Evolutionary conservation across 169 alveolate genomes (phyloP), one percentile per base, ranked within the genome.

Genomic region (Perkinsus olseni): DNA sequence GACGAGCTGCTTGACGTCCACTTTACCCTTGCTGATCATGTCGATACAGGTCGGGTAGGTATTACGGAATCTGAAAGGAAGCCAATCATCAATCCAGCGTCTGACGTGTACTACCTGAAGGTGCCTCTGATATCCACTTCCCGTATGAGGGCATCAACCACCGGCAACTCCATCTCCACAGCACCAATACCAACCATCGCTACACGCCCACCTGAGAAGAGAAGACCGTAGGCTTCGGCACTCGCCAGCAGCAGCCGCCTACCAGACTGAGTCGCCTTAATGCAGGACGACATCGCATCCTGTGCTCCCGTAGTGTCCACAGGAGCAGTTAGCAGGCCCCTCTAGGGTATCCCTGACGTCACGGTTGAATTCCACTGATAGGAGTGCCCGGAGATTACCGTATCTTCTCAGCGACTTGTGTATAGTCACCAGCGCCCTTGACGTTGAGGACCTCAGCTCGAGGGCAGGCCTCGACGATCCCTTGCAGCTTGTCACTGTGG

Each of bases 131-230:
- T 6, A 38, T 90, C 92, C 0, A 90, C 92, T 39, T 90, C 62
- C 24, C 92, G 45, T 21, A 90, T 13, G 11, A n/a, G 4, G 1
- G 92, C 48, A 28, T 90, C 92, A 38, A 90, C 17, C 1, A 90
- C 37, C 13, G 92, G 92, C 10, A 90, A 11, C 62, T 90, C 31
- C 92, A 38, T 21, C 51, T 21, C 34, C 0, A 21, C 37, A 21
- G 36, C 36, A 0, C 92, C 92, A 34, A 90, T 90, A 24, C 92
- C 92, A 34, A 90, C 92, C 92, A 90, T 21, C 10, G 45, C 92
- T 24, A 90, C 92, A 0, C 34, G 21, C 6, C 82, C 82, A 24
- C 82, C 82, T 62, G 17, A 13, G 31, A 28, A 13, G 34, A 28
- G 17, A 24, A 4, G 17, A 3, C 82, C 1, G 0, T 3, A 62